phyloP scores from a whole-genome alignment of 371 early-diverging fungal species.

The Mortierella sp. region DNA sequence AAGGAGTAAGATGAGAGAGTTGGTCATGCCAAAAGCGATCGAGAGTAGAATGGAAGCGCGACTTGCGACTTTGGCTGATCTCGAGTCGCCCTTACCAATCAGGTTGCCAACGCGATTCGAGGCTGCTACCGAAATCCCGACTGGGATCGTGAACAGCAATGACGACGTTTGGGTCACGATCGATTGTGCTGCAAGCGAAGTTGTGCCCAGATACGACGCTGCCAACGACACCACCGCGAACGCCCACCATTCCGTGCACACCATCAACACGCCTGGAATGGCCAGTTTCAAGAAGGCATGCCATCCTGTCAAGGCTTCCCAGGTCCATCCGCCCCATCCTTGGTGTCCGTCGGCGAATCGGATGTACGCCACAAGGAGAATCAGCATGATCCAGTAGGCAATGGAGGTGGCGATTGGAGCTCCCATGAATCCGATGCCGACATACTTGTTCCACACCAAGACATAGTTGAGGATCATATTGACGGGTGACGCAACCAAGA shows the following conservation, averaged over 20 bases:
- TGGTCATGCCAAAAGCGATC: conserved; percentile 45
- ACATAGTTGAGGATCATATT: conserved; percentile 79
- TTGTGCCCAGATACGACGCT: conserved; percentile 80
- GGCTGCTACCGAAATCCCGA: conserved; percentile 78
- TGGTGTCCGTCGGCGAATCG: conserved; percentile 71
- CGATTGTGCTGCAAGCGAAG: conserved; percentile 87
- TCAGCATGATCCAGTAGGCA: conserved; percentile 78
- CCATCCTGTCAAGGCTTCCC: conserved; percentile 71
- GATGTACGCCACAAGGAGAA: conserved; percentile 71
- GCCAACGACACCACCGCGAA: conserved; percentile 81
- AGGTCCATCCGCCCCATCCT: conserved; percentile 90
- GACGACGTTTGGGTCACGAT: conserved; percentile 78
- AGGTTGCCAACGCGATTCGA: conserved; percentile 87
- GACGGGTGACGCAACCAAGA: conserved; percentile 76
- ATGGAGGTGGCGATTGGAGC: conserved; percentile 85
- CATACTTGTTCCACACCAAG: conserved; percentile 75
- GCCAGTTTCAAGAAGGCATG: conserved; percentile 78
- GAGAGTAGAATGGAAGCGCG: conserved; percentile 47
- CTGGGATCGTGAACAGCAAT: conserved; percentile 77
- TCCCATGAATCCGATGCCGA: conserved; percentile 82
- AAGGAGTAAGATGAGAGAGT: too few relatives aligned
- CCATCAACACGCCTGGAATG: conserved; percentile 75
- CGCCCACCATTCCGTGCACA: conserved; percentile 82
- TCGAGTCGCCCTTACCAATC: conserved; percentile 60
- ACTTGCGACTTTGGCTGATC: conserved; percentile 41